Evolutionary conservation across 1,139 yeast species (phyloP), one percentile per base, ranked within the genome.

Genomic region (Diutina scorzettiae): DNA sequence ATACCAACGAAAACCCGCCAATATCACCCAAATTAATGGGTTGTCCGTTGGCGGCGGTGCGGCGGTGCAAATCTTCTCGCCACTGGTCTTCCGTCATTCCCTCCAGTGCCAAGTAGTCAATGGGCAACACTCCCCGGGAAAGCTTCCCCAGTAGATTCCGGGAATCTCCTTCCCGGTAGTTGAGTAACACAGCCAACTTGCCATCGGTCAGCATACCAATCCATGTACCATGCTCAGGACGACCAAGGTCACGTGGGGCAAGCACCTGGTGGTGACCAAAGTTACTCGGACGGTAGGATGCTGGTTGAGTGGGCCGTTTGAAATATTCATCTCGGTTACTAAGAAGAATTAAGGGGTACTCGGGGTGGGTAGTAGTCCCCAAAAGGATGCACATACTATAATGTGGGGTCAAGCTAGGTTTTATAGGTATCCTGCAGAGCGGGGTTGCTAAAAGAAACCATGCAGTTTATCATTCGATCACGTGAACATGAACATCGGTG

Each of bases 191-290:
- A 0, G 95, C 84, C 2, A 89, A 48, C 45, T 74, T 70, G 0
- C 93, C 93, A 3, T 55, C 57, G 27, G 64, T 64, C 40, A 78
- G 72, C 2, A 82, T 71, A 0, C 96, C 96, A 2, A 86, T 75
- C 98, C 98, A 91, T 0, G 96, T 84, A 0, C 98, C 97, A 51
- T 77, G 86, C 48, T 78, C 89, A 1, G 66, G 61, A 42, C 91
- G 63, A 1, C 81, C 87, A 50, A 82, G 56, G 57, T 91, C 98
- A 30, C 71, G 62, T 0, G 97, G 97, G 5, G 84, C 73, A 11
- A 87, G 56, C 2, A 84, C 60, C 30, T 61, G 27, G 24, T 34
- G 53, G 20, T 48, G 46, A 11, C 54, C 54, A 36, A 59, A 54
- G 12, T 67, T 64, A 17, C 58, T 43, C 5, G 55, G 54, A 45